phyloP scores from a whole-genome alignment of 176 grass and related monocot genomes.

The Ensete glaucum region DNA sequence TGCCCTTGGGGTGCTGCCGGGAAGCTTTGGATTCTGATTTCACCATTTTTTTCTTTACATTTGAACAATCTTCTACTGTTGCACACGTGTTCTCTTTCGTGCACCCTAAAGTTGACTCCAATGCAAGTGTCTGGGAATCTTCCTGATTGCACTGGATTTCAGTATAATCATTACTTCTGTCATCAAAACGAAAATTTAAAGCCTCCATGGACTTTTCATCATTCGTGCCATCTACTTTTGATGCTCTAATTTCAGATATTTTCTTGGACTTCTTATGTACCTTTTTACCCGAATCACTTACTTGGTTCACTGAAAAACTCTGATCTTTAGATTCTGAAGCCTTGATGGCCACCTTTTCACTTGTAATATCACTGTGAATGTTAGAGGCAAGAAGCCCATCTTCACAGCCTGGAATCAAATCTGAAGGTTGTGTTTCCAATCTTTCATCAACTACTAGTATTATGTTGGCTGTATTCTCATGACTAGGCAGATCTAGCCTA shows the following conservation, averaged over 20 bases:
- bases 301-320: conserved; percentile 19
- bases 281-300: conserved; percentile 45
- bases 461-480: not conserved
- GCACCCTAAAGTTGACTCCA: not conserved
- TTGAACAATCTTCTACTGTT: not conserved
- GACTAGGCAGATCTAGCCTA: conserved; percentile 1
- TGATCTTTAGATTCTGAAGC: not conserved
- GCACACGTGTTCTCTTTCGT: not conserved
- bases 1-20: not conserved
- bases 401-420: not conserved
- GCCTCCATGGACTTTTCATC: conserved; percentile 21
- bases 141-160: conserved; percentile 2
- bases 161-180: conserved; percentile 4
- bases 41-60: not conserved
- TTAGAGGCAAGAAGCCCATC: not conserved
- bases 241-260: conserved; percentile 45
- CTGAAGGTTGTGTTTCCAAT: not conserved
- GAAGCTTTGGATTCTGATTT: not conserved
- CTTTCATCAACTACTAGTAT: not conserved
- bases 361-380: not conserved
- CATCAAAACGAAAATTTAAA: conserved; percentile 5
- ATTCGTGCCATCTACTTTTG: conserved; percentile 28
- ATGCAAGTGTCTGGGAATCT: not conserved
- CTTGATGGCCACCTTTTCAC: conserved; percentile 18
- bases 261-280: conserved; percentile 53